Evolutionary conservation across 371 early-diverging fungal genomes (phyloP), one percentile per base, ranked within the genome.

Genomic region (Mortierella sp.): DNA sequence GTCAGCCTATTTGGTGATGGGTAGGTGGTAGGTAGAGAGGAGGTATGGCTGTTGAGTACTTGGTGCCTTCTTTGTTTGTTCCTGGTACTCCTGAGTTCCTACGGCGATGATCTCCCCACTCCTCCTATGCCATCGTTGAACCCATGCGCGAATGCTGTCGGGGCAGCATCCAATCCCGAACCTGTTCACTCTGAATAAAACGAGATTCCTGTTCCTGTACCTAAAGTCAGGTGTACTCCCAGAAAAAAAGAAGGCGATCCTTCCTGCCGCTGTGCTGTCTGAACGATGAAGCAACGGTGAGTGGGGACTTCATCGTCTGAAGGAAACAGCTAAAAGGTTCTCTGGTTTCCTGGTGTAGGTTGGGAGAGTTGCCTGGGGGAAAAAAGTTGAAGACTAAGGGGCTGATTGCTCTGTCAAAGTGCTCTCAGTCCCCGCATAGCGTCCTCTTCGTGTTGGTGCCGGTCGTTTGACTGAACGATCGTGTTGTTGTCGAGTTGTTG

Each of bases 1-100:
- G 88, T 91, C 92, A 89, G 91, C 91, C 91, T 92, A 87, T 31
- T n/a, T n/a, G n/a, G n/a, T n/a, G n/a, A n/a, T n/a, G n/a, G n/a
- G n/a, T n/a, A 28, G 31, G 61, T 16, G 31, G 61, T 16, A 59
- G 26, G 61, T 28, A 59, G 28, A 26, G 61, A 16, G 61, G 28
- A 59, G 61, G n/a, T n/a, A 59, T 43, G 43, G 43, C 8, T 43
- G 43, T 43, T 43, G 43, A 43, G 43, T 43, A 43, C 2, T 4
- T 4, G 50, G 50, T 50, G 50, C 14, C 50, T 50, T 19, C 13
- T 50, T 50, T 13, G 3, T 19, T 50, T 50, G 14, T 50, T 50
- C 50, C 43, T 43, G 43, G 43, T 43, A 8, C 43, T 43, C 43
- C 43, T 43, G 43, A 5, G 43, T 13, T 4, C 50, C 2, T n/a